phyloP scores from a whole-genome alignment of 495 filamentous ascomycete species.

The Talaromyces liani region DNA sequence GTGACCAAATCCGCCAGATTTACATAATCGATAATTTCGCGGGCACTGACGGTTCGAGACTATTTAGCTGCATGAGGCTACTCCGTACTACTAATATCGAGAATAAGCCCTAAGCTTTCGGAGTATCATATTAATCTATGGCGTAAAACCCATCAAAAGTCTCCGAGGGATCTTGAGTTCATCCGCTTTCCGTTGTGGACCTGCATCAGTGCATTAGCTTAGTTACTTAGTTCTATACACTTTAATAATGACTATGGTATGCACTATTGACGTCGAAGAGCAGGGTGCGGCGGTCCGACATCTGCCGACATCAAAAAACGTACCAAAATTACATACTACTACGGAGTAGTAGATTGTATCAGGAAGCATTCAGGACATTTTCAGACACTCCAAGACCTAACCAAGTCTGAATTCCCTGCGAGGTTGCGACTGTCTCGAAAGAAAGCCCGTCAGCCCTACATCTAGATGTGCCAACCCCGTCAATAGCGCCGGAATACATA shows the following conservation, averaged over 20 bases:
- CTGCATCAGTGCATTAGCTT: background rate
- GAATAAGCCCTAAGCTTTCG: background rate
- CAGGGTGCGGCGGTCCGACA: background rate
- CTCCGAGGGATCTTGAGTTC: background rate
- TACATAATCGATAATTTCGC: no score
- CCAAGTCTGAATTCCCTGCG: background rate
- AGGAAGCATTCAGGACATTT: background rate
- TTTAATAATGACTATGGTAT: background rate
- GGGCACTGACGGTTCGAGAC: no score
- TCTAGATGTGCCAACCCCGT: background rate
- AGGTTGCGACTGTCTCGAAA: background rate
- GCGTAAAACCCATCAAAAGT: background rate
- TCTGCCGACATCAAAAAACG: no score
- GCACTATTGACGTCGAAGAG: background rate
- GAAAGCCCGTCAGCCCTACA: background rate
- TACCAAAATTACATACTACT: no score
- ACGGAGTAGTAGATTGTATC: no score
- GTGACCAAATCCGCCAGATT: no score
- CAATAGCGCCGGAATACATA: background rate
- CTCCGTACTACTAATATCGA: no score
- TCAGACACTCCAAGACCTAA: background rate
- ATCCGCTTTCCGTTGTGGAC: background rate
- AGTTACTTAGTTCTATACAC: no score
- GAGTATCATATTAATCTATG: background rate
- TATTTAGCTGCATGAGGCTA: no score